These are phyloP conservation scores for Naegleria lovaniensis DNA, from an alignment of 208 protist species.

Conservation along the genomic window DNA sequence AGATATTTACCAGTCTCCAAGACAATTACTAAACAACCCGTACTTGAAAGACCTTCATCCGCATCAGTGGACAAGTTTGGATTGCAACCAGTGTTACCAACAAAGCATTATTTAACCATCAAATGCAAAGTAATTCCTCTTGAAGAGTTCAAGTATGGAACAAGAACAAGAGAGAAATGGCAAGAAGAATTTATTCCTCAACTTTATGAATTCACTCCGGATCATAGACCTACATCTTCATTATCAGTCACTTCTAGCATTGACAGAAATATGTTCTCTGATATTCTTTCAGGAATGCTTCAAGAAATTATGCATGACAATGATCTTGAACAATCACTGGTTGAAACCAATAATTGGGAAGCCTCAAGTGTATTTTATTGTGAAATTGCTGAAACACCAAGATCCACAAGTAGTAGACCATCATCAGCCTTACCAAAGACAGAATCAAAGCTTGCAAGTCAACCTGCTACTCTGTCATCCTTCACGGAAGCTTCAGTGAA, in stretches of 20 bases:
- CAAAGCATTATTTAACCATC: background rate
- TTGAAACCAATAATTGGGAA: background rate
- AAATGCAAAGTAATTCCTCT: background rate
- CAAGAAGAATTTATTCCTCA: background rate
- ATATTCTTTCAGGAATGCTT: background rate
- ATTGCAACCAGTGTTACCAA: background rate
- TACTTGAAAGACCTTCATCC: background rate
- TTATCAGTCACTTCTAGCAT: background rate
- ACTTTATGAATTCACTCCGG: background rate
- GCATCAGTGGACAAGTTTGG: background rate
- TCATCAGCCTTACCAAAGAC: background rate
- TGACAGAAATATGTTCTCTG: background rate
- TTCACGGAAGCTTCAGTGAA: background rate
- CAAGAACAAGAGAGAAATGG: background rate
- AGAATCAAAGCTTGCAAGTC: background rate
- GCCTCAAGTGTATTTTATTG: background rate
- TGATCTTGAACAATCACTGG: background rate
- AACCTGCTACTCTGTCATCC: background rate
- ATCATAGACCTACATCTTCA: background rate
- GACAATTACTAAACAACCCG: background rate
- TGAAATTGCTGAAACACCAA: conserved; percentile 1
- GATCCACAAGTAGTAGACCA: background rate
- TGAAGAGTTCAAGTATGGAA: background rate
- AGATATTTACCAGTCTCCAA: background rate
- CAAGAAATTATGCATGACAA: conserved; percentile 10